These are phyloP conservation scores for Carallia brachiata DNA, from an alignment of 345 rosid species.

Conservation along the genomic window DNA sequence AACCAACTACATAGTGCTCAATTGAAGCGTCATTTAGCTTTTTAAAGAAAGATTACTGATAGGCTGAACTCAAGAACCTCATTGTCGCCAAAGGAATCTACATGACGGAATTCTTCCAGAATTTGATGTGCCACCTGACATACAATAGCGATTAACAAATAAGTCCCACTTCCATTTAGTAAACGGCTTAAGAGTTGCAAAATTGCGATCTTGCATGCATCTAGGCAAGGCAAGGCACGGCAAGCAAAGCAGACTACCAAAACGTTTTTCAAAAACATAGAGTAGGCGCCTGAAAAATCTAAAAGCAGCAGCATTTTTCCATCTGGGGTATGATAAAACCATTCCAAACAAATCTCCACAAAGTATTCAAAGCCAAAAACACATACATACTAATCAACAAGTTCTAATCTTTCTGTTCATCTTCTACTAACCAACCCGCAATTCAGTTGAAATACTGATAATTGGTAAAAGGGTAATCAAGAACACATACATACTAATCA, in stretches of 20 bases:
- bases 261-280: not conserved
- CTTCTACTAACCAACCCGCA: not conserved
- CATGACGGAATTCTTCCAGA: slow-evolving; percentile 62
- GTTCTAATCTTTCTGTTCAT: not conserved
- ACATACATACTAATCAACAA: not conserved
- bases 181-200: not conserved
- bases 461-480: not conserved
- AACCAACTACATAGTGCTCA: not conserved
- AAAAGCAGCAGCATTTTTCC: not conserved
- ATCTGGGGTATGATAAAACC: not conserved
- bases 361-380: not conserved
- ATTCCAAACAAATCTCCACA: not conserved
- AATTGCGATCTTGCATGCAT: too few relatives aligned
- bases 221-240: too few relatives aligned
- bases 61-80: slow-evolving; percentile 17
- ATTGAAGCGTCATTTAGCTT: not conserved
- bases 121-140: slow-evolving; percentile 58
- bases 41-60: not conserved
- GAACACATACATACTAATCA: too few relatives aligned
- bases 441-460: not conserved
- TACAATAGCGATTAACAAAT: slow-evolving; percentile 5
- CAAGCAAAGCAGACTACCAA: not conserved
- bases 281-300: not conserved
- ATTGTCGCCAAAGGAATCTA: slow-evolving; percentile 58
- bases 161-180: not conserved